A percentile compares a stretch with the other conserved stretches of the same genome.
Conservation (phyloP, 495 filamentous ascomycete species). For the Neurospora tetraspora region DNA sequence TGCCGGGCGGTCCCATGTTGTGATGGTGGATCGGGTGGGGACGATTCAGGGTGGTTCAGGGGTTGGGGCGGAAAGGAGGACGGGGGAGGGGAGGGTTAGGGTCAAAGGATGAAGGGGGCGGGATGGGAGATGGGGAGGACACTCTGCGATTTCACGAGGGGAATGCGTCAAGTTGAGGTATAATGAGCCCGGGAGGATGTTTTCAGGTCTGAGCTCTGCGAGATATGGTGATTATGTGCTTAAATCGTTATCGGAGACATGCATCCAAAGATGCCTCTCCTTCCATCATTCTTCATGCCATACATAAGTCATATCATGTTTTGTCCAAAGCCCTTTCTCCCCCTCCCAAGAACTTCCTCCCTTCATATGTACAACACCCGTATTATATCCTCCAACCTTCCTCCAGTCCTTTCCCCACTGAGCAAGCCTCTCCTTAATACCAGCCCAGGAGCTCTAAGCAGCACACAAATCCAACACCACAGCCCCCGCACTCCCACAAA, state of each 20-base stretch:
- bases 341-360: background rate
- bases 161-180: background rate
- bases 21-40: background rate
- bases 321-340: background rate
- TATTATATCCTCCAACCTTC: background rate
- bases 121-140: background rate
- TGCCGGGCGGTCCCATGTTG: background rate
- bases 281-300: background rate
- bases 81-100: background rate
- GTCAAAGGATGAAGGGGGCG: background rate
- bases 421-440: background rate
- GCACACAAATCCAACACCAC: slow-evolving; percentile 22
- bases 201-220: background rate
- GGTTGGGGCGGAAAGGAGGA: background rate
- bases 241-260: background rate
- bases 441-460: slow-evolving; percentile 4
- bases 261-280: background rate
- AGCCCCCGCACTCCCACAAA: slow-evolving; percentile 27
- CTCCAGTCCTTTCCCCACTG: background rate
- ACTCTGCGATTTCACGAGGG: background rate
- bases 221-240: background rate
- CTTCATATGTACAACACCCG: background rate
- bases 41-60: background rate
- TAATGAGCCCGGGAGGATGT: background rate
- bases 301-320: background rate